Conservation (phyloP, 495 filamentous ascomycete genomes). For the Sporormia fimetaria region DNA sequence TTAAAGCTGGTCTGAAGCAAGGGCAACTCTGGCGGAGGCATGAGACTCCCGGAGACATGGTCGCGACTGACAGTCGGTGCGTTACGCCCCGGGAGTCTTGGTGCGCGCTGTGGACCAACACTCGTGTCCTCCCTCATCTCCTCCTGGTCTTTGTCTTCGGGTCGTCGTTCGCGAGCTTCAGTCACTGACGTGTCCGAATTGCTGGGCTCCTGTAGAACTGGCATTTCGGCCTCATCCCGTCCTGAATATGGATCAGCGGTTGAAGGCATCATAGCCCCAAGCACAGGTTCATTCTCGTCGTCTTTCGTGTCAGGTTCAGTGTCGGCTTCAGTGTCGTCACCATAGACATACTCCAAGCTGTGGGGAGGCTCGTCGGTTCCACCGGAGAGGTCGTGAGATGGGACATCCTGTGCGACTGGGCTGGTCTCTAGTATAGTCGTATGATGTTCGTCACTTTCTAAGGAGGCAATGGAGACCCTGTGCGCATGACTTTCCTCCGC, state of each 20-base stretch:
- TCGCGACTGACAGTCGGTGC: neutral
- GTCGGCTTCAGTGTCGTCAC: conserved; percentile 11
- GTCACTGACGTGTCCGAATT: neutral
- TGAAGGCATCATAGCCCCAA: no score
- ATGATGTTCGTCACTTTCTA: no score
- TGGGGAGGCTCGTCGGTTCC: conserved; percentile 15
- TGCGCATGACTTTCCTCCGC: neutral
- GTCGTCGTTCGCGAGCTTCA: no score
- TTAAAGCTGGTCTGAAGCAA: conserved; percentile 18
- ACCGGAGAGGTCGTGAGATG: conserved; percentile 19
- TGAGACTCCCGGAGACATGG: conserved; percentile 5
- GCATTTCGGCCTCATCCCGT: no score
- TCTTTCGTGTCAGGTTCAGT: conserved; percentile 18
- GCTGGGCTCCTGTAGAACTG: no score
- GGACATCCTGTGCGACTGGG: conserved; percentile 13
- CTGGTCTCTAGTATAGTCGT: no score
- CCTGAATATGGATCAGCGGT: no score
- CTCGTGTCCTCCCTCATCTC: neutral
- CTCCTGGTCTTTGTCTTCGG: no score
- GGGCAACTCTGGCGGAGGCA: conserved; percentile 28
- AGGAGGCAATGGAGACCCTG: no score
- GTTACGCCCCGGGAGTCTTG: neutral
- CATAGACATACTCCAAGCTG: neutral
- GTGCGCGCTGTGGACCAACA: neutral
- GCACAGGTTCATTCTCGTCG: conserved; percentile 2